Percentiles rank a stretch among this genome's conserved stretches.
Evolutionary conservation across 2,329 filamentous ascomycete species (phyloP).

Genomic region (Hypocreales sp.): DNA sequence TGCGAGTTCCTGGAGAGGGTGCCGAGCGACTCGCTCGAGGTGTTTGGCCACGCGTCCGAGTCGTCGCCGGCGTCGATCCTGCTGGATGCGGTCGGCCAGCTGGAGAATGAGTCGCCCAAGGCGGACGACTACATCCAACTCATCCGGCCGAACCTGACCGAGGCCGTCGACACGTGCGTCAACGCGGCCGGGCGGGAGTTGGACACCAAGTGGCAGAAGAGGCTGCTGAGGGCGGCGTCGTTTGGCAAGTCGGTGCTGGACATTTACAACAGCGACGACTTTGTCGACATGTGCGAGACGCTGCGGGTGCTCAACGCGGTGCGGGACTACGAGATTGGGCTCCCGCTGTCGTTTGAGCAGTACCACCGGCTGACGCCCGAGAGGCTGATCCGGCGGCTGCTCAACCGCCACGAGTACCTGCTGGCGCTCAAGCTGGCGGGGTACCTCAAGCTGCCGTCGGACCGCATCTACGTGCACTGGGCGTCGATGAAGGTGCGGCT

Average conservation of each 20-base stretch:
- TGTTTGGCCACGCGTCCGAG: constrained; percentile 78
- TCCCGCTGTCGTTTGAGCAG: constrained; percentile 86
- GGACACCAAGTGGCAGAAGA: constrained; percentile 82
- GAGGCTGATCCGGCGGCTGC: constrained; percentile 67
- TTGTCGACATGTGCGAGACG: constrained; percentile 95
- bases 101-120: constrained; percentile 89
- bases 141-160: constrained; percentile 72
- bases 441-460: constrained; percentile 72
- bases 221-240: constrained; percentile 87
- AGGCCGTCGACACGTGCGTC: constrained; percentile 88
- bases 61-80: constrained; percentile 86
- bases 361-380: constrained; percentile 84
- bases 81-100: constrained; percentile 77
- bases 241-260: constrained; percentile 97
- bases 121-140: constrained; percentile 96
- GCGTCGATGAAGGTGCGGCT: constrained; percentile 84
- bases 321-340: constrained; percentile 77
- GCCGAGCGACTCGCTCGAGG: constrained; percentile 69
- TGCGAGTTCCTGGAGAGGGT: constrained; percentile 97
- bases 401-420: constrained; percentile 82
- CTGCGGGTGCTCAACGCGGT: constrained; percentile 85
- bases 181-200: constrained; percentile 89
- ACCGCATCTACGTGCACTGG: constrained; percentile 93
- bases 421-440: constrained; percentile 78
- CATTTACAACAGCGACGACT: constrained; percentile 95